A percentile compares a stretch with the other conserved stretches of the same genome.
phyloP scores from a whole-genome alignment of 192 early-diverging fungal genomes.

The Diversispora epigaea region DNA sequence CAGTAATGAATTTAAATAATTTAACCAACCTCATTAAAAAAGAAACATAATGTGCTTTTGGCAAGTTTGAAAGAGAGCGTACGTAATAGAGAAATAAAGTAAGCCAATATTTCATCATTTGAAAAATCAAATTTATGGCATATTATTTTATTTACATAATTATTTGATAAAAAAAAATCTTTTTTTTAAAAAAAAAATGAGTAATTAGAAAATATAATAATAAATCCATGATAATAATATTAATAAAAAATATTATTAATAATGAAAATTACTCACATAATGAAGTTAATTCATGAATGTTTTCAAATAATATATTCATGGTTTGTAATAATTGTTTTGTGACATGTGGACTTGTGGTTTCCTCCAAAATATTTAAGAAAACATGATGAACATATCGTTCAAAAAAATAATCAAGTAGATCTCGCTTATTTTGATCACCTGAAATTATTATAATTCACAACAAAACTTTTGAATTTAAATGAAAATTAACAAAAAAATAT shows the following conservation, averaged over 20 bases:
- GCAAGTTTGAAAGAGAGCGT: conserved; percentile 67
- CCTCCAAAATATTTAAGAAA: conserved; percentile 41
- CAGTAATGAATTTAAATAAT: too few species aligned
- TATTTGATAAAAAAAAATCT: conserved; percentile 68
- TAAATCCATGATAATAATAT: background rate
- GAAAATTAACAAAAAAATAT: background rate
- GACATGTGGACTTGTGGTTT: conserved; percentile 33
- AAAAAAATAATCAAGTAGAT: conserved; percentile 41
- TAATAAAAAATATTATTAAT: background rate
- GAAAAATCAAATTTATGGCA: conserved; percentile 53
- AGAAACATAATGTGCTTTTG: conserved; percentile 60
- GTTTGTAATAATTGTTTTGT: conserved; percentile 50
- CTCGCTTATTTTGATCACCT: conserved; percentile 13
- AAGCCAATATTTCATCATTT: conserved; percentile 68
- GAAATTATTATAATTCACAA: background rate
- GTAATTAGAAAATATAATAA: background rate
- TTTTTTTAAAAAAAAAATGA: conserved; percentile 21
- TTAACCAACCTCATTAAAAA: conserved; percentile 53
- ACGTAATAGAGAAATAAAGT: conserved; percentile 70
- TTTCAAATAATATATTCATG: conserved; percentile 59
- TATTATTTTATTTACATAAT: conserved; percentile 73
- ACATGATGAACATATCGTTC: conserved; percentile 40
- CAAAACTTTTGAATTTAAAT: background rate
- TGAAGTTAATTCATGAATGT: conserved; percentile 43
- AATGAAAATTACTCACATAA: conserved; percentile 41